Evolutionary conservation across 1,139 yeast species (phyloP).

Genomic region (Pneumocystis sp.): DNA sequence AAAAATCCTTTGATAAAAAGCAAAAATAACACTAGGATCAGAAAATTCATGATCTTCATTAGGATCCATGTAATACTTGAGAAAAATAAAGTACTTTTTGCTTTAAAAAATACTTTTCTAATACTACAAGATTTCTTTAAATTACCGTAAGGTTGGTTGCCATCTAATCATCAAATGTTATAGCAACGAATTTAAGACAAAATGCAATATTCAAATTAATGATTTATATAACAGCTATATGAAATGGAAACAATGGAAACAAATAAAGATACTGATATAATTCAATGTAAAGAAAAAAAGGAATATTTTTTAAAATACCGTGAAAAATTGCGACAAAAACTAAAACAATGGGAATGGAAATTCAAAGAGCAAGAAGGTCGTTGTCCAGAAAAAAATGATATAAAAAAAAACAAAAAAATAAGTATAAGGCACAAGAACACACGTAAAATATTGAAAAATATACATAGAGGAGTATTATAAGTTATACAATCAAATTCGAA

Average conservation of each 20-base stretch:
- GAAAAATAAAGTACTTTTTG: not conserved
- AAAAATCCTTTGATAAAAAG: constrained; percentile 53
- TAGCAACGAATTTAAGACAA: too few species aligned
- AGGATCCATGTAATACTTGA: not conserved
- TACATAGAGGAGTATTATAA: constrained; percentile 1
- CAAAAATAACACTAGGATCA: constrained; percentile 31
- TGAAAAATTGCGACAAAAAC: constrained; percentile 28
- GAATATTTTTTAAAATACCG: not conserved
- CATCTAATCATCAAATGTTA: not conserved
- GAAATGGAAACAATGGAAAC: not conserved
- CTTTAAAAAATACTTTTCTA: not conserved
- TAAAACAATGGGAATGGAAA: constrained; percentile 50
- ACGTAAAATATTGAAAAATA: not conserved
- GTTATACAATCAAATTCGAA: constrained; percentile 1
- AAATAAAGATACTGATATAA: not conserved
- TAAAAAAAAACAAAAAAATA: constrained; percentile 34
- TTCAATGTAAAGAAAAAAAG: not conserved
- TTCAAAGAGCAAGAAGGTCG: constrained; percentile 33
- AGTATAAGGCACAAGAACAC: constrained; percentile 12
- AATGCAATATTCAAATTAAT: too few species aligned
- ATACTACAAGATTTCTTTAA: too few species aligned
- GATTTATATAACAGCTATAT: not conserved
- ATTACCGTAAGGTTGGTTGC: not conserved
- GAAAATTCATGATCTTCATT: not conserved
- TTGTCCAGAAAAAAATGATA: constrained; percentile 41